phyloP scores from a whole-genome alignment of 2,329 filamentous ascomycete species.

The Diaporthe batatas region DNA sequence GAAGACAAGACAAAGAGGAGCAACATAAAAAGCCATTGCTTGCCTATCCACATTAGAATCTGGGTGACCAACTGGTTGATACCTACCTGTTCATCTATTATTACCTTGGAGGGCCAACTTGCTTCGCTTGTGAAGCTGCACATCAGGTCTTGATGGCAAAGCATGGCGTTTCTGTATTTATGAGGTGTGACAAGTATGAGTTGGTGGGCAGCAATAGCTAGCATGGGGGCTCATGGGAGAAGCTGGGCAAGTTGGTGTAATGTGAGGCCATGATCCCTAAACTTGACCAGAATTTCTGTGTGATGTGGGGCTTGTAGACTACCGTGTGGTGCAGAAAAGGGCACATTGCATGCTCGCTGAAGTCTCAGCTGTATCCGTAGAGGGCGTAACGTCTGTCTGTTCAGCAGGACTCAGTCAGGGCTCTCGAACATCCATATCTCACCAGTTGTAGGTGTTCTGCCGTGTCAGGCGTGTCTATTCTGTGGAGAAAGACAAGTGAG shows the following conservation, averaged over 20 bases:
- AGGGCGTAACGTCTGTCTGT: too few species aligned
- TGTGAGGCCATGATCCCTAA: not conserved
- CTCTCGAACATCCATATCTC: too few species aligned
- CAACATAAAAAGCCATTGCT: constrained; percentile 30
- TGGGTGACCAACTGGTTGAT: constrained; percentile 36
- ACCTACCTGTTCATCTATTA: constrained; percentile 16
- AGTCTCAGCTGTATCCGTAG: too few species aligned
- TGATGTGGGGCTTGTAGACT: not conserved
- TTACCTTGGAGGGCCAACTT: constrained; percentile 12
- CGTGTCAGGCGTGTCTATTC: too few species aligned
- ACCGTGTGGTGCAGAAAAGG: not conserved
- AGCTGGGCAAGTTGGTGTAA: not conserved
- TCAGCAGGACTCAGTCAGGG: too few species aligned
- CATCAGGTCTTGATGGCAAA: constrained; percentile 37
- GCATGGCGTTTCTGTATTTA: constrained; percentile 40
- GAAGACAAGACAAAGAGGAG: constrained; percentile 20
- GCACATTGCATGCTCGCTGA: not conserved
- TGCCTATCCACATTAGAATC: constrained; percentile 29
- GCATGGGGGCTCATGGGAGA: too few species aligned
- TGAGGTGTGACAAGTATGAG: constrained; percentile 32
- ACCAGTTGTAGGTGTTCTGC: too few species aligned
- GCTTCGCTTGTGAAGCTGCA: not conserved
- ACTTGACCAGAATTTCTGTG: too few species aligned
- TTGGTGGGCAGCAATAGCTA: constrained; percentile 9
- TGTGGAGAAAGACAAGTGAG: not conserved